Evolutionary conservation across 2,329 filamentous ascomycete genomes (phyloP).

Genomic region (Talaromyces sp.): DNA sequence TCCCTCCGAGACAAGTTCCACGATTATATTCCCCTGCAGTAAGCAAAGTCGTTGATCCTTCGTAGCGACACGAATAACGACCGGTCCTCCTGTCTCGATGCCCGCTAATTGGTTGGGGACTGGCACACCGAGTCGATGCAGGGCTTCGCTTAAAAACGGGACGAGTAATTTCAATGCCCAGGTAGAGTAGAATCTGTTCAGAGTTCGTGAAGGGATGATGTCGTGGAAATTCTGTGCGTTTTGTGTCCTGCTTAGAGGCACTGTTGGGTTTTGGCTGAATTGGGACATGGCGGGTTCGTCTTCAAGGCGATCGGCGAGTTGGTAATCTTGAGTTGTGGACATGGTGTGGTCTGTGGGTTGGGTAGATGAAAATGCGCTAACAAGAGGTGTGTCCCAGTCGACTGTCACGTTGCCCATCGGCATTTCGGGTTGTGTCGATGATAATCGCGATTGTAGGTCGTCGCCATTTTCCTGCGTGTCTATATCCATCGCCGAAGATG

Average conservation of each 20-base stretch:
- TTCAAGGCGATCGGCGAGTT: slow-evolving; percentile 62
- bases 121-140: slow-evolving; percentile 82
- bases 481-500: slow-evolving; percentile 60
- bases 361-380: slow-evolving; percentile 42
- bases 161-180: slow-evolving; percentile 72
- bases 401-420: slow-evolving; percentile 71
- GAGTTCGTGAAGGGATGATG: slow-evolving; percentile 79
- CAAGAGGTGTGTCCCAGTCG: slow-evolving; percentile 80
- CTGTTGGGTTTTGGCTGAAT: slow-evolving; percentile 73
- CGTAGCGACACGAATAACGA: slow-evolving; percentile 69
- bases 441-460: slow-evolving; percentile 52
- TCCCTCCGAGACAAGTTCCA: slow-evolving; percentile 51
- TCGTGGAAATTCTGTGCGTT: slow-evolving; percentile 83
- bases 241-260: slow-evolving; percentile 83
- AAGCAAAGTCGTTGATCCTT: slow-evolving; percentile 52
- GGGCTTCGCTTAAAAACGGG: slow-evolving; percentile 72
- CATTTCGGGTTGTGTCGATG: slow-evolving; percentile 82
- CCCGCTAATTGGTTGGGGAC: slow-evolving; percentile 51
- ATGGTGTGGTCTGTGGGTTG: slow-evolving; percentile 43
- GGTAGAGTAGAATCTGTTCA: slow-evolving; percentile 89
- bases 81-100: slow-evolving; percentile 51
- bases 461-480: slow-evolving; percentile 27
- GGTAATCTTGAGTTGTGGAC: slow-evolving; percentile 33
- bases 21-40: slow-evolving; percentile 43
- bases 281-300: slow-evolving; percentile 83